Percentiles rank a stretch among this genome's conserved stretches.
Evolutionary conservation across 306 rosid genomes (phyloP).

Genomic region (Rosa multiflora): DNA sequence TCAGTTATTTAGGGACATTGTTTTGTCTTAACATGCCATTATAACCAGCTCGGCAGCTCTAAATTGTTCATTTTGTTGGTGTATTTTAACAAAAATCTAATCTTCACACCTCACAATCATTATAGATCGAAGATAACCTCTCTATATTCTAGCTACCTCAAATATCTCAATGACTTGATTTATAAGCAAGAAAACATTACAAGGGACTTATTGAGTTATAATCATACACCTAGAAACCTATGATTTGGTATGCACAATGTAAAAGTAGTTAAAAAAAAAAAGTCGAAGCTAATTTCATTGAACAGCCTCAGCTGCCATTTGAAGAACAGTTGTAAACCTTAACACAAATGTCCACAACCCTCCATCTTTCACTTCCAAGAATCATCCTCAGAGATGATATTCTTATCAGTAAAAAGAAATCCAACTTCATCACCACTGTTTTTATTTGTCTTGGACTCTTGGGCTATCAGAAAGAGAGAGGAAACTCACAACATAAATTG

Average conservation of each 20-base stretch:
- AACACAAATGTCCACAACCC: too few species aligned
- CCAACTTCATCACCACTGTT: too few species aligned
- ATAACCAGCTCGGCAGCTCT: not conserved
- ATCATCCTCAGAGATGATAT: too few species aligned
- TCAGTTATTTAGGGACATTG: conserved; percentile 8
- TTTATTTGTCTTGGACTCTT: too few species aligned
- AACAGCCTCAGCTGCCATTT: not conserved
- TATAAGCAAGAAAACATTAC: not conserved
- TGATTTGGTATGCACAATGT: not conserved
- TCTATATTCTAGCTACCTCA: not conserved
- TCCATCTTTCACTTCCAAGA: too few species aligned
- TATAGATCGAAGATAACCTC: not conserved
- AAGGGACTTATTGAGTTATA: not conserved
- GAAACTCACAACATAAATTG: too few species aligned
- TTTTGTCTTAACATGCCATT: not conserved
- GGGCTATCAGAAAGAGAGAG: too few species aligned
- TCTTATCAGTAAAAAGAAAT: too few species aligned
- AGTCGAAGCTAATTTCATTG: not conserved
- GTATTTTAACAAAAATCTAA: not conserved
- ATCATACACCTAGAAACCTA: too few species aligned
- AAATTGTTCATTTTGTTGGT: not conserved
- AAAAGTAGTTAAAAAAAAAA: too few species aligned
- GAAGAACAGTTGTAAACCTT: not conserved
- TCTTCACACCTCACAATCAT: conserved; percentile 6
- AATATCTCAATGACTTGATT: not conserved